Percentiles rank a stretch among this genome's conserved stretches.
phyloP scores from a whole-genome alignment of 345 rosid species.

The Eucalyptus tenuipes region DNA sequence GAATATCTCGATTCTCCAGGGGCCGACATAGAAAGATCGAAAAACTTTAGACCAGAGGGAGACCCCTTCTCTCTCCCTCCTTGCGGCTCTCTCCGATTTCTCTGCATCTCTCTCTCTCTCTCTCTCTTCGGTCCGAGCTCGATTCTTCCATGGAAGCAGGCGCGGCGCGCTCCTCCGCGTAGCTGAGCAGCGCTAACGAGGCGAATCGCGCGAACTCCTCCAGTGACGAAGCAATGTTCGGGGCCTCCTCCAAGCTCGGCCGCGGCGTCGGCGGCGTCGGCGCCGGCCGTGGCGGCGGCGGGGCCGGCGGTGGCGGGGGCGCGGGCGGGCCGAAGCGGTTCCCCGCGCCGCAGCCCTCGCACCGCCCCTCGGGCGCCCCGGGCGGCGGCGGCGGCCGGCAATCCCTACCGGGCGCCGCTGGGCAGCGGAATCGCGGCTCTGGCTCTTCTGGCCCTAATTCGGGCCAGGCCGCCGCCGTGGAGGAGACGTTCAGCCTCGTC shows the following conservation, averaged over 20 bases:
- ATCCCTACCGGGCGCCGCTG: not conserved
- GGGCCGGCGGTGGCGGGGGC: not conserved
- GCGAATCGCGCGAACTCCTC: not conserved
- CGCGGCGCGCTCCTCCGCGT: not conserved
- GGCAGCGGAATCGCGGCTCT: not conserved
- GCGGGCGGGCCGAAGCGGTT: not conserved
- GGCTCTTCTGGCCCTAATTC: not conserved
- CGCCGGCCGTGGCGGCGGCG: not conserved
- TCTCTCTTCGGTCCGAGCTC: not conserved
- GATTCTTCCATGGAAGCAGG: not conserved
- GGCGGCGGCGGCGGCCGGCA: not conserved
- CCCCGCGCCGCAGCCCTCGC: not conserved
- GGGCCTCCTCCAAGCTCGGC: not conserved
- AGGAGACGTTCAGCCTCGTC: slow-evolving; percentile 66
- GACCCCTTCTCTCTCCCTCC: not conserved
- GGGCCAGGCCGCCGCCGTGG: not conserved
- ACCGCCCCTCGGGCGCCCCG: not conserved
- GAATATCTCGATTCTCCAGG: not conserved
- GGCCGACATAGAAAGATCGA: not conserved
- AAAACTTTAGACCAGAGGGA: not conserved
- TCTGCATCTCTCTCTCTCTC: not conserved
- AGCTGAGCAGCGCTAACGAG: not conserved
- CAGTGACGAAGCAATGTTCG: not conserved
- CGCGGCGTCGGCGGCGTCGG: not conserved
- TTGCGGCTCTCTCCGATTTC: not conserved